Conservation (phyloP, 2,329 filamentous ascomycete genomes). For the Massarina eburnea region DNA sequence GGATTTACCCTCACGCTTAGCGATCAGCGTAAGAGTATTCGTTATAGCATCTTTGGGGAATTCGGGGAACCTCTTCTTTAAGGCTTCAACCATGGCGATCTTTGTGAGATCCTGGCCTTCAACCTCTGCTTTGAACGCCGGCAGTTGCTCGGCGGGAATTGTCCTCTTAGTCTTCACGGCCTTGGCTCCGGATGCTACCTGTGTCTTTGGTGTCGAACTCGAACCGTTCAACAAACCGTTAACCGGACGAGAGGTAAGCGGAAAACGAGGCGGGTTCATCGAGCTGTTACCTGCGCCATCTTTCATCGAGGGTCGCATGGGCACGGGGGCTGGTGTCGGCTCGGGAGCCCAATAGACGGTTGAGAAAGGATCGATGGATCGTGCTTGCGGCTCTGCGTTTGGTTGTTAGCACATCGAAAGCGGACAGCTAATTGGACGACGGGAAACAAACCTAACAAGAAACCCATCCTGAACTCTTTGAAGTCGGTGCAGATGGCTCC, state of each 20-base stretch:
- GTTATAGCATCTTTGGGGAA: slow-evolving; percentile 71
- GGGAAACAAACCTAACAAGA: slow-evolving; percentile 64
- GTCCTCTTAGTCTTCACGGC: slow-evolving; percentile 46
- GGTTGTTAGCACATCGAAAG: slow-evolving; percentile 12
- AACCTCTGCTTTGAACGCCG: slow-evolving; percentile 70
- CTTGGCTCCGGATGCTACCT: slow-evolving; percentile 26
- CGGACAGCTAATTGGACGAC: not conserved
- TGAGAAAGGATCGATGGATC: slow-evolving; percentile 83
- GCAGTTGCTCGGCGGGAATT: slow-evolving; percentile 62
- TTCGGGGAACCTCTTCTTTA: slow-evolving; percentile 75
- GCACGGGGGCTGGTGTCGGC: slow-evolving; percentile 24
- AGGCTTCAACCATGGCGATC: slow-evolving; percentile 69
- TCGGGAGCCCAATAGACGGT: slow-evolving; percentile 70
- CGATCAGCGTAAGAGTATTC: slow-evolving; percentile 67
- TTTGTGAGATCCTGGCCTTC: slow-evolving; percentile 72
- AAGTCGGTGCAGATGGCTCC: slow-evolving; percentile 52
- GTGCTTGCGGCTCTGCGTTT: slow-evolving; percentile 44
- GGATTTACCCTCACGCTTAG: slow-evolving; percentile 63
- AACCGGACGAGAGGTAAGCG: slow-evolving; percentile 43
- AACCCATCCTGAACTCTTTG: slow-evolving; percentile 70
- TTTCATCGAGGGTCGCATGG: slow-evolving; percentile 16
- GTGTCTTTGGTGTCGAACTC: slow-evolving; percentile 17
- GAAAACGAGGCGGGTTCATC: slow-evolving; percentile 47
- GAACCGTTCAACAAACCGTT: slow-evolving; percentile 38
- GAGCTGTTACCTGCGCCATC: slow-evolving; percentile 17